These are phyloP conservation scores for Lactarius hatsudake DNA, from an alignment of 768 basidiomycete species.

Conservation along the genomic window DNA sequence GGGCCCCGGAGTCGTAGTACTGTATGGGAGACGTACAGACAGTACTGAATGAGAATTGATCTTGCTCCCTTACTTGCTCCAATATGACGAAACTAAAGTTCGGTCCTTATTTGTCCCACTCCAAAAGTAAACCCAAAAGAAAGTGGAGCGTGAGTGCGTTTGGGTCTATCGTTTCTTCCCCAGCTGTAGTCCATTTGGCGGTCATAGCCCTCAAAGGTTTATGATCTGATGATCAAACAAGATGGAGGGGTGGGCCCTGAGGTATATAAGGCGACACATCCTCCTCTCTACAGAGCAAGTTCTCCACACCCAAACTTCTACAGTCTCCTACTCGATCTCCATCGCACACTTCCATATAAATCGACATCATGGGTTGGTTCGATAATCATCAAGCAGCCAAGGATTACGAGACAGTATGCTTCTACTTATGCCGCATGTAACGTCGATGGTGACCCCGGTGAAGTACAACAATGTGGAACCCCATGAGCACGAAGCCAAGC, in stretches of 20 bases:
- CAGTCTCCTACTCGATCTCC: neutral
- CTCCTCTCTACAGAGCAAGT: neutral
- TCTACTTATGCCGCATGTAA: neutral
- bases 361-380: slow-evolving; percentile 14
- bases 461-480: neutral
- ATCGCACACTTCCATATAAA: neutral
- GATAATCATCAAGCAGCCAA: neutral
- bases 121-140: too few species aligned
- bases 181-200: neutral
- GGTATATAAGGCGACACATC: slow-evolving; percentile 13
- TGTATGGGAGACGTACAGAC: too few species aligned
- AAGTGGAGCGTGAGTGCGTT: too few species aligned
- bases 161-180: too few species aligned
- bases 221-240: neutral
- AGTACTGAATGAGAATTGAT: too few species aligned
- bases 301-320: neutral
- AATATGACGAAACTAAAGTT: too few species aligned
- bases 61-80: too few species aligned
- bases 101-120: too few species aligned
- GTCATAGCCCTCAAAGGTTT: neutral
- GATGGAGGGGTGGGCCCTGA: neutral
- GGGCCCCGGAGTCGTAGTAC: too few species aligned
- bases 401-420: neutral
- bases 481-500: slow-evolving; percentile 47
- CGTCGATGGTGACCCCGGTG: neutral